Conservation (phyloP, 768 basidiomycete genomes). For the Trametes meyenii region DNA sequence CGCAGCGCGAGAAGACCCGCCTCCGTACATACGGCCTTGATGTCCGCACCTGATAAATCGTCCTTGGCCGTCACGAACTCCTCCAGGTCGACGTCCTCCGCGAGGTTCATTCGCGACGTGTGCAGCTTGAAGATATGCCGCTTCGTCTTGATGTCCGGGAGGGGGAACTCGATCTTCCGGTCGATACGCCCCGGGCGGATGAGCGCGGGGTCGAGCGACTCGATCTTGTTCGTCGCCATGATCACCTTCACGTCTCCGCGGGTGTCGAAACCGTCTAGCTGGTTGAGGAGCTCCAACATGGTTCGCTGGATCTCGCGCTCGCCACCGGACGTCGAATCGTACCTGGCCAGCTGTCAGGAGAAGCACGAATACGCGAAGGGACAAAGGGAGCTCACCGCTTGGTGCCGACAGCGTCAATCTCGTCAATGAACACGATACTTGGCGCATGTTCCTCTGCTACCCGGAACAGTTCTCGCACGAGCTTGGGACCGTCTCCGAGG, state of each 20-base stretch:
- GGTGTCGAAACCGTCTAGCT: constrained; percentile 99
- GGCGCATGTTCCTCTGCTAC: constrained; percentile 98
- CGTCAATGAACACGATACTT: constrained; percentile 99
- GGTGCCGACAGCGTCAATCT: constrained; percentile 97
- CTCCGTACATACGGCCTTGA: constrained; percentile 99
- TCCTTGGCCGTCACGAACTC: constrained; percentile 97
- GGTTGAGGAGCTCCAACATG: constrained; percentile 98
- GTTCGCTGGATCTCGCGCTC: constrained; percentile 99
- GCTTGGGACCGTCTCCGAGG: constrained; percentile 97
- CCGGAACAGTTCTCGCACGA: constrained; percentile 95
- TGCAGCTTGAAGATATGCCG: constrained; percentile 98
- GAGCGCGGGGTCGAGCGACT: constrained; percentile 95
- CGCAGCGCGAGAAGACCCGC: constrained; percentile 94
- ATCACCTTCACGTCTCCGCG: constrained; percentile 99
- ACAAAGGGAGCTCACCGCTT: constrained; percentile 69
- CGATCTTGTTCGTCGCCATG: constrained; percentile 99
- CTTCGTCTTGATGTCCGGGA: constrained; percentile 98
- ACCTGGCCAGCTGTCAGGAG: constrained; percentile 48
- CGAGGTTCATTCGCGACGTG: constrained; percentile 92
- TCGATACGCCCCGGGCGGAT: constrained; percentile 99
- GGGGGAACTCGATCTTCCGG: constrained; percentile 96
- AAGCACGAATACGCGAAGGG: not conserved
- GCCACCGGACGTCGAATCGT: constrained; percentile 97
- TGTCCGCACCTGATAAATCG: constrained; percentile 95
- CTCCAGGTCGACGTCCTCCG: constrained; percentile 88